A percentile compares a stretch with the other conserved stretches of the same genome.
These are phyloP conservation scores for Cucurbita pepo DNA, from an alignment of 306 rosid genomes.

Conservation along the genomic window DNA sequence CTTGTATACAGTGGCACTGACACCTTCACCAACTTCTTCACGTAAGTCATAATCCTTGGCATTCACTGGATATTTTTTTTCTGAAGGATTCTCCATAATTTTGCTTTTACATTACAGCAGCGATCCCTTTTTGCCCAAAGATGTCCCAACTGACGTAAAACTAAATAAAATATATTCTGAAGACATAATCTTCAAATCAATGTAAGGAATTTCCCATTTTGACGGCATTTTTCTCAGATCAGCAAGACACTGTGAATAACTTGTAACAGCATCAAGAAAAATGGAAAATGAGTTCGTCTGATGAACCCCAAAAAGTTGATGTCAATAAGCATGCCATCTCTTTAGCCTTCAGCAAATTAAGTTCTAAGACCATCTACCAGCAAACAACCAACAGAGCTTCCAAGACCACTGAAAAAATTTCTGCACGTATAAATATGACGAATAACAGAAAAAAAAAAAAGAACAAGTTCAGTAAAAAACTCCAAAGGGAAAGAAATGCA, in stretches of 20 bases:
- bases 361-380: conserved; percentile 1
- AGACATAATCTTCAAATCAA: neutral
- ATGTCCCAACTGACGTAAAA: neutral
- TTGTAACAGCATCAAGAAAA: neutral
- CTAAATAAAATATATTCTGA: neutral
- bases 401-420: neutral
- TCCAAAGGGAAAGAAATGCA: neutral
- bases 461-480: neutral
- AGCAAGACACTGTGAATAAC: neutral
- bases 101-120: conserved; percentile 7
- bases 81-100: conserved; percentile 36
- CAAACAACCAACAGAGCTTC: neutral
- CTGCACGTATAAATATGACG: neutral
- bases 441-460: neutral
- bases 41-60: conserved; percentile 55
- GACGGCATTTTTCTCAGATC: conserved; percentile 4
- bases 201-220: conserved; percentile 4
- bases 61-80: conserved; percentile 51
- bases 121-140: neutral
- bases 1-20: conserved; percentile 73
- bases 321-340: neutral
- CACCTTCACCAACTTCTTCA: conserved; percentile 97
- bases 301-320: neutral
- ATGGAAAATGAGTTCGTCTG: neutral
- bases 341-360: neutral